Evolutionary conservation across 2,329 filamentous ascomycete genomes (phyloP), one percentile per base, ranked within the genome.

Genomic region (Cadophora sp.): DNA sequence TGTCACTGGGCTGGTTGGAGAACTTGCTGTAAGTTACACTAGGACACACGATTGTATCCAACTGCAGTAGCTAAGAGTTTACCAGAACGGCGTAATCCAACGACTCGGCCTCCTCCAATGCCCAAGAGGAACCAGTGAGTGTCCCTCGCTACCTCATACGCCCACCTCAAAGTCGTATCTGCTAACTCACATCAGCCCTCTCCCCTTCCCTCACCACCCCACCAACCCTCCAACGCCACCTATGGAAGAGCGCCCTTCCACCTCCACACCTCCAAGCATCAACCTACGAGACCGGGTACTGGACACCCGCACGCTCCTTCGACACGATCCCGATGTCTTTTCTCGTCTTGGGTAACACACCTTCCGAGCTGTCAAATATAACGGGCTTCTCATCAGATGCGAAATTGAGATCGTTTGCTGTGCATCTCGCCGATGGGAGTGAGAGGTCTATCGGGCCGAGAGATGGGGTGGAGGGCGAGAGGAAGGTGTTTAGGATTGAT

Each of bases 21-120:
- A 64, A 58, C 19, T 68, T 14, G 55, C 31, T 14, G 68, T 64
- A 61, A 43, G 37, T 55, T 1, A 11, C n/a, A 26, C 51, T 40
- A 5, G 5, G 19, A 19, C 40, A 4, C 14, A n/a, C 24, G 7
- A 11, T 14, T n/a, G 22, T 8, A 1, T 14, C 22, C 5, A 1
- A 14, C 4, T 40, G 9, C 16, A 34, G 22, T 50, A 59, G 40
- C 66, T 68, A 24, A 56, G 5, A 12, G 8, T 27, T 11, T 34
- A 37, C 9, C 12, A 71, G 64, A 56, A 68, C 11, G 65, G 70
- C 12, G 56, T 60, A 4, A 69, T 72, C 24, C 66, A 70, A 67
- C 60, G 68, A 7, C 24, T 72, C 3, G 66, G 68, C 11, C 66
- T 70, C 27, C 68, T 72, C 26, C 64, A 70, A 66, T 59, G 62